phyloP scores from a whole-genome alignment of 2,329 filamentous ascomycete species.

The Sphaerostilbella broomeana region DNA sequence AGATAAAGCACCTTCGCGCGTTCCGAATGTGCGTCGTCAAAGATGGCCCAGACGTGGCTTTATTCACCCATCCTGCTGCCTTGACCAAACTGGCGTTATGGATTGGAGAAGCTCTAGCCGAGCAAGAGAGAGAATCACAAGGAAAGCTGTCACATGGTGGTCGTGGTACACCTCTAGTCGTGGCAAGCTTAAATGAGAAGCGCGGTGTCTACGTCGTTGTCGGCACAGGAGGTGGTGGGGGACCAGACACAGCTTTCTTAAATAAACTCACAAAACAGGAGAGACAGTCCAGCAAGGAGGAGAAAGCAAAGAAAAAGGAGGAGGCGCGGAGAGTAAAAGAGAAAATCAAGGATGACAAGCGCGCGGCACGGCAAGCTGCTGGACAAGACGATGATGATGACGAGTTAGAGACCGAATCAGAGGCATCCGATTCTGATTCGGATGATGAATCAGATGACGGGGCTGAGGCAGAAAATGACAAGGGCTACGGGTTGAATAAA shows the following conservation, averaged over 20 bases:
- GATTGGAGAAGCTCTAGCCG: constrained; percentile 85
- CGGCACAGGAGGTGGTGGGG: constrained; percentile 81
- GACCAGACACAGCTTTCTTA: constrained; percentile 62
- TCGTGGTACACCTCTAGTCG: constrained; percentile 76
- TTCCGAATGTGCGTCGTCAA: constrained; percentile 96
- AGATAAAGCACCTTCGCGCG: constrained; percentile 84
- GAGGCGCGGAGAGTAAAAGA: constrained; percentile 51
- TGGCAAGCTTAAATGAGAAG: constrained; percentile 82
- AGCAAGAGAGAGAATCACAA: constrained; percentile 74
- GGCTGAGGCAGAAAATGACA: constrained; percentile 46
- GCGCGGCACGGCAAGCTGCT: constrained; percentile 46
- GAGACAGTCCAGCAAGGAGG: constrained; percentile 55
- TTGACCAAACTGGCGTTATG: constrained; percentile 90
- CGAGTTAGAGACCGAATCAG: constrained; percentile 40
- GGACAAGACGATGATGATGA: constrained; percentile 41
- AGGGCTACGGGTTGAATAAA: constrained; percentile 72
- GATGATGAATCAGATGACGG: constrained; percentile 48
- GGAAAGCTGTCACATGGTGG: constrained; percentile 63
- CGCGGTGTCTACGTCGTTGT: constrained; percentile 88
- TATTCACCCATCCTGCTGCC: constrained; percentile 90
- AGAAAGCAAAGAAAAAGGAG: constrained; percentile 56
- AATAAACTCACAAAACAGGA: constrained; percentile 61
- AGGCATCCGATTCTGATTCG: constrained; percentile 34
- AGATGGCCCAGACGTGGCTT: constrained; percentile 81
- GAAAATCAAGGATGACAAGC: constrained; percentile 54